Percentiles rank a stretch among this genome's conserved stretches.
Conservation (phyloP, 805 yeast species). For the Wickerhamiella sorbophila region DNA sequence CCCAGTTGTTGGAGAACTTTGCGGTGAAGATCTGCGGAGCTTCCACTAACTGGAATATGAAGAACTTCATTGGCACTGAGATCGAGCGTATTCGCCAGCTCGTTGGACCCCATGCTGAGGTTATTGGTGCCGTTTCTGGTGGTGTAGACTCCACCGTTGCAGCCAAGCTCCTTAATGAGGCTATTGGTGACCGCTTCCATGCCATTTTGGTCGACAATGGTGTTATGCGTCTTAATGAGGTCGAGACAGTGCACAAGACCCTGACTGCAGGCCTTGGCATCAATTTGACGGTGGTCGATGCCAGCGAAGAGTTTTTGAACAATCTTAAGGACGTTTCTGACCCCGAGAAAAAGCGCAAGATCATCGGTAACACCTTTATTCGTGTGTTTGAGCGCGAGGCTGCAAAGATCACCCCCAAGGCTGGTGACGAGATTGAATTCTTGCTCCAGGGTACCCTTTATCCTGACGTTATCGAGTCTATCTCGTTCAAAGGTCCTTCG, state of each 20-base stretch:
- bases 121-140: constrained; percentile 98
- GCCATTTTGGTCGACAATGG: constrained; percentile 97
- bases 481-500: constrained; percentile 98
- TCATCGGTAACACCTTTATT: constrained; percentile 95
- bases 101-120: constrained; percentile 97
- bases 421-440: constrained; percentile 78
- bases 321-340: constrained; percentile 89
- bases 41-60: constrained; percentile 90
- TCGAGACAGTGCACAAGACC: constrained; percentile 74
- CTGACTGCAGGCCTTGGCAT: constrained; percentile 88
- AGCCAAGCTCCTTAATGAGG: constrained; percentile 94
- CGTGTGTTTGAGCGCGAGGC: constrained; percentile 96
- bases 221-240: constrained; percentile 90
- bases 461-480: constrained; percentile 97
- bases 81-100: constrained; percentile 78
- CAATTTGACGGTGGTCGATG: constrained; percentile 88
- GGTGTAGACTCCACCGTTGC: constrained; percentile 99
- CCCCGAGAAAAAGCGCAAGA: constrained; percentile 97
- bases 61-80: constrained; percentile 93
- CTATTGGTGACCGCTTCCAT: constrained; percentile 97
- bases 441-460: constrained; percentile 93
- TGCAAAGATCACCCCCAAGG: constrained; percentile 69
- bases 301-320: constrained; percentile 73
- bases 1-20: constrained; percentile 72
- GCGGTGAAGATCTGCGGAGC: constrained; percentile 86